Evolutionary conservation across 108 stramenopile genomes (phyloP).

Genomic region (Nitzschia palea): DNA sequence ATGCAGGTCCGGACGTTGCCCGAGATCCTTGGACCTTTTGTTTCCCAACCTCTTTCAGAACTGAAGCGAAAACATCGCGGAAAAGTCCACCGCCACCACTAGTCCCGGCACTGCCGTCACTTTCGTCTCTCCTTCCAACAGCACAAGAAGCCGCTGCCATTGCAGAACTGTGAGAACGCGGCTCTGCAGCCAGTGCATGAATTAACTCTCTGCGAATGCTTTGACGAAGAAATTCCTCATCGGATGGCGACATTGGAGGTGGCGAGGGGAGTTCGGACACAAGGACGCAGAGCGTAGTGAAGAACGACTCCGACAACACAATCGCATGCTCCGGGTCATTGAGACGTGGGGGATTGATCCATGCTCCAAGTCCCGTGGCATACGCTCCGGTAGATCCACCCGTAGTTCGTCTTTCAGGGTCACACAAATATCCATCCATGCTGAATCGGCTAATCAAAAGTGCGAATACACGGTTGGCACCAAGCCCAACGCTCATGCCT

Average conservation of each 20-base stretch:
- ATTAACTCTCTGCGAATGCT: slow-evolving; percentile 86
- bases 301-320: slow-evolving; percentile 80
- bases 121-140: slow-evolving; percentile 73
- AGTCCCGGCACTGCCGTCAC: slow-evolving; percentile 59
- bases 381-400: slow-evolving; percentile 28
- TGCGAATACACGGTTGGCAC: slow-evolving; percentile 73
- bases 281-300: slow-evolving; percentile 76
- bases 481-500: slow-evolving; percentile 82
- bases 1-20: slow-evolving; percentile 63
- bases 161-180: slow-evolving; percentile 88
- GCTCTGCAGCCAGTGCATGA: slow-evolving; percentile 88
- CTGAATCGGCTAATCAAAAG: slow-evolving; percentile 77
- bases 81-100: slow-evolving; percentile 66
- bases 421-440: slow-evolving; percentile 84
- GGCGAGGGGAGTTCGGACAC: slow-evolving; percentile 86
- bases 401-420: slow-evolving; percentile 67
- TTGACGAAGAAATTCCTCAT: slow-evolving; percentile 56
- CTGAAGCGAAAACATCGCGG: slow-evolving; percentile 67
- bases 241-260: slow-evolving; percentile 61
- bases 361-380: slow-evolving; percentile 29
- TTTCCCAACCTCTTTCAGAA: slow-evolving; percentile 68
- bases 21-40: slow-evolving; percentile 70
- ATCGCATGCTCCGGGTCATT: slow-evolving; percentile 84
- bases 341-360: slow-evolving; percentile 83
- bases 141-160: slow-evolving; percentile 75